Conservation (phyloP, 1,284 basidiomycete genomes). For the Meira nashicola region DNA sequence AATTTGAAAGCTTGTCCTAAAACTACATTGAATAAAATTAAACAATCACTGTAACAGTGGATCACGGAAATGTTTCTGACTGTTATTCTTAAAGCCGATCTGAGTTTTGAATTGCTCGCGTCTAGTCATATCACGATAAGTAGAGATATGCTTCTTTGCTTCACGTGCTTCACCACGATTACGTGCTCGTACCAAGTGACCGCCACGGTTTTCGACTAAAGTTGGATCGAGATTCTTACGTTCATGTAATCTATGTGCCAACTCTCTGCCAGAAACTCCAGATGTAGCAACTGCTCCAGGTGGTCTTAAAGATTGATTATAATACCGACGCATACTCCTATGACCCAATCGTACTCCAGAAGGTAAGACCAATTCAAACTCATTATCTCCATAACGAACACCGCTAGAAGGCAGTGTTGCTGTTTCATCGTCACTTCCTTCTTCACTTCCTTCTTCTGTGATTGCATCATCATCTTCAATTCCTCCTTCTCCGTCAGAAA, state of each 20-base stretch:
- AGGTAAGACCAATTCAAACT: conserved; percentile 86
- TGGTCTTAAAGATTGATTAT: conserved; percentile 62
- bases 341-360: conserved; percentile 90
- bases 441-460: conserved; percentile 53
- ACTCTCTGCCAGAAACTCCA: not conserved
- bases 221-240: not conserved
- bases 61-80: conserved; percentile 52
- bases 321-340: conserved; percentile 78
- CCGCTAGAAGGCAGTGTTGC: conserved; percentile 31
- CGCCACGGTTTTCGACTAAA: conserved; percentile 29
- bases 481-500: conserved; percentile 45
- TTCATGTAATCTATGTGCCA: conserved; percentile 8
- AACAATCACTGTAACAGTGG: conserved; percentile 40
- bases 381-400: conserved; percentile 53
- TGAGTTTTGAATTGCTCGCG: conserved; percentile 80
- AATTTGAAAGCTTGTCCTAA: no score
- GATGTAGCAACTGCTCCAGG: conserved; percentile 17
- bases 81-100: conserved; percentile 51
- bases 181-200: conserved; percentile 54
- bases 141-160: conserved; percentile 78
- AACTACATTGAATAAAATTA: not conserved
- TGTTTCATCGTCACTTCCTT: conserved; percentile 62
- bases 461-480: conserved; percentile 27
- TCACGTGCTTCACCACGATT: conserved; percentile 90
- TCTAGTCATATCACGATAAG: conserved; percentile 75